Evolutionary conservation across 768 basidiomycete species (phyloP).

Genomic region (Lentinula sp.): DNA sequence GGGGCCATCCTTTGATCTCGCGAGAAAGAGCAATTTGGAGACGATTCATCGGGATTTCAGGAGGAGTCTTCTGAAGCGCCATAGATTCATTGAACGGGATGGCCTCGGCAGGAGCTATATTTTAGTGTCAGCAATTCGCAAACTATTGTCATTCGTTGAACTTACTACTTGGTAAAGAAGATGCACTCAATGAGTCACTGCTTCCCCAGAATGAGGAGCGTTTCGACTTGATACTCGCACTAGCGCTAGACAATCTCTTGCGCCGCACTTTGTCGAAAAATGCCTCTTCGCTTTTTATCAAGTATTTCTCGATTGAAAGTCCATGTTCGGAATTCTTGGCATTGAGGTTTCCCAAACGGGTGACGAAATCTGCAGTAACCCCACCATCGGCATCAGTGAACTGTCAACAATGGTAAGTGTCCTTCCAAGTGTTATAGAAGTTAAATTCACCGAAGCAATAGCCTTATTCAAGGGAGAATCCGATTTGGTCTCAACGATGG

Average conservation of each 20-base stretch:
- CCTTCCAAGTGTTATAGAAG: neutral
- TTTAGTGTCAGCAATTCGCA: neutral
- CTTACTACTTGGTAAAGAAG: slow-evolving; percentile 74
- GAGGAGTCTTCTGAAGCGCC: slow-evolving; percentile 37
- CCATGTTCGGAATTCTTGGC: slow-evolving; percentile 89
- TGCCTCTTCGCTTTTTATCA: slow-evolving; percentile 86
- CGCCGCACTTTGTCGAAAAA: slow-evolving; percentile 90
- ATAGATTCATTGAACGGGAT: slow-evolving; percentile 40
- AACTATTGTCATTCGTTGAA: neutral
- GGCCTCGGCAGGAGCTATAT: slow-evolving; percentile 43
- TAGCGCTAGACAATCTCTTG: slow-evolving; percentile 78
- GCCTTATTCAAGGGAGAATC: slow-evolving; percentile 93
- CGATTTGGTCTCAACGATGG: slow-evolving; percentile 86
- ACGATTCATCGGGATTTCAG: slow-evolving; percentile 72
- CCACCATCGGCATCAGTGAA: slow-evolving; percentile 94
- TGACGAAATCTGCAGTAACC: slow-evolving; percentile 84
- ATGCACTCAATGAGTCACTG: slow-evolving; percentile 30
- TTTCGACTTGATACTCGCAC: slow-evolving; percentile 62
- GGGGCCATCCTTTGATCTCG: slow-evolving; percentile 79
- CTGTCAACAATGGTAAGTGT: slow-evolving; percentile 26
- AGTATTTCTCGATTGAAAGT: slow-evolving; percentile 85
- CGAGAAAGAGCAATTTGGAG: slow-evolving; percentile 81
- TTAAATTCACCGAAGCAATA: slow-evolving; percentile 65
- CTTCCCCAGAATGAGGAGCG: slow-evolving; percentile 82
- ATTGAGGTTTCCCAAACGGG: slow-evolving; percentile 71